These are phyloP conservation scores for Camelina hispida DNA, from an alignment of 345 rosid species.

Conservation along the genomic window DNA sequence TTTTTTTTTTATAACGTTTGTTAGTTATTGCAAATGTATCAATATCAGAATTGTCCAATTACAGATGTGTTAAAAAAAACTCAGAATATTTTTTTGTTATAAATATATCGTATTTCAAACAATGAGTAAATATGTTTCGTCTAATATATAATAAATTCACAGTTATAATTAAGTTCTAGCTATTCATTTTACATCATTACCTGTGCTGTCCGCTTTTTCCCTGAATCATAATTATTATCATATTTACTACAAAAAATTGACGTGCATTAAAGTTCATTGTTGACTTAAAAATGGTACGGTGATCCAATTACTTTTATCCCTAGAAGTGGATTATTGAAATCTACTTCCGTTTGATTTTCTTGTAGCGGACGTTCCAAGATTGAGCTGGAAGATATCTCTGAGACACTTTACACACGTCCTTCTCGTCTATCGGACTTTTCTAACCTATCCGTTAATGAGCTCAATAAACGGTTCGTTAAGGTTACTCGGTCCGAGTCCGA, in stretches of 20 bases:
- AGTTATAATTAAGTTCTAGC: too few species aligned
- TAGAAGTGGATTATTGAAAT: too few species aligned
- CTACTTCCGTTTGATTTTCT: background rate
- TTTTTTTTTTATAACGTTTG: background rate
- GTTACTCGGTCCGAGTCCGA: slow-evolving; percentile 47
- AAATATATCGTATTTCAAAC: background rate
- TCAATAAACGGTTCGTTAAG: slow-evolving; percentile 42
- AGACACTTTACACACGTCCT: slow-evolving; percentile 82
- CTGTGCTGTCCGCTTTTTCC: background rate
- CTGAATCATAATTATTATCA: background rate
- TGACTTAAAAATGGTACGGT: too few species aligned
- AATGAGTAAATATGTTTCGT: background rate
- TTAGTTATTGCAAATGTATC: background rate
- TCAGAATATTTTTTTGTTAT: background rate
- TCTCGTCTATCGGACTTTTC: slow-evolving; percentile 59
- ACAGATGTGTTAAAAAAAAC: background rate
- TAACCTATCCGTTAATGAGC: slow-evolving; percentile 39
- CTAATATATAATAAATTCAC: background rate
- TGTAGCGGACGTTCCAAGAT: slow-evolving; percentile 60
- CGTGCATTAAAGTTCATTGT: background rate
- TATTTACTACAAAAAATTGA: background rate
- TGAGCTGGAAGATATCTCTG: slow-evolving; percentile 85
- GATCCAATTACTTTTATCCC: too few species aligned
- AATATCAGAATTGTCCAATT: slow-evolving; percentile 2
- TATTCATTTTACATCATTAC: background rate